Evolutionary conservation across 257 asterid species (phyloP).

Genomic region (Rubia yunnanensis): DNA sequence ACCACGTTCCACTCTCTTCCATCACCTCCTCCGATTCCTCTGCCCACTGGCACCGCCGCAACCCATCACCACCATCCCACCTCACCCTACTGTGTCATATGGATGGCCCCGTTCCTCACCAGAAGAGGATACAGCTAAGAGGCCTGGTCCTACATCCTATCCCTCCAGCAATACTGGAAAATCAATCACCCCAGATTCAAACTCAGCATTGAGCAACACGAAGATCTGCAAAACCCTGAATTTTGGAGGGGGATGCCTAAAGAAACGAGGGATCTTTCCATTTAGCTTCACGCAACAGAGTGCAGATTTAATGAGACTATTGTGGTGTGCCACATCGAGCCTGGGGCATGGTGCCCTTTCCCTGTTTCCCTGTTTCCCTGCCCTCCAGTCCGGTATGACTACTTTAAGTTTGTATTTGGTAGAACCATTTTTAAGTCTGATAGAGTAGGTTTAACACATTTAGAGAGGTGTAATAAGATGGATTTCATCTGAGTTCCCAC

Average conservation of each 20-base stretch:
- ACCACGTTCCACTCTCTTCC: slow-evolving; percentile 14
- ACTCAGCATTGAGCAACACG: slow-evolving; percentile 62
- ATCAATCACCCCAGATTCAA: slow-evolving; percentile 34
- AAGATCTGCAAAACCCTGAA: slow-evolving; percentile 48
- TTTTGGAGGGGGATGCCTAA: slow-evolving; percentile 76
- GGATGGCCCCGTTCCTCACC: slow-evolving; percentile 97
- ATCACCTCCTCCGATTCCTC: slow-evolving; percentile 16
- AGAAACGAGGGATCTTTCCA: slow-evolving; percentile 51
- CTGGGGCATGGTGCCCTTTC: slow-evolving; percentile 97
- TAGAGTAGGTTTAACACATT: slow-evolving; percentile 54
- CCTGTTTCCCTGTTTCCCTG: slow-evolving; percentile 66
- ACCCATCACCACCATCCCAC: background rate
- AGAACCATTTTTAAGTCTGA: slow-evolving; percentile 95
- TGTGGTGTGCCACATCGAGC: slow-evolving; percentile 87
- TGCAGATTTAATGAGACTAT: slow-evolving; percentile 53
- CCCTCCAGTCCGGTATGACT: slow-evolving; percentile 42
- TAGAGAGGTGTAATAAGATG: slow-evolving; percentile 55
- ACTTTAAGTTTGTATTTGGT: slow-evolving; percentile 53
- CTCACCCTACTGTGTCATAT: slow-evolving; percentile 51
- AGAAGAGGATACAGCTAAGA: slow-evolving; percentile 94
- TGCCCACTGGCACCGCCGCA: slow-evolving; percentile 12
- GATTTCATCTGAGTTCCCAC: slow-evolving; percentile 90
- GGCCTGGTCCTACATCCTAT: slow-evolving; percentile 84
- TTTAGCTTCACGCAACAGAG: slow-evolving; percentile 35
- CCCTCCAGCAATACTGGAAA: slow-evolving; percentile 34